Evolutionary conservation across 768 basidiomycete genomes (phyloP).

Genomic region (Termitomyces sp.): DNA sequence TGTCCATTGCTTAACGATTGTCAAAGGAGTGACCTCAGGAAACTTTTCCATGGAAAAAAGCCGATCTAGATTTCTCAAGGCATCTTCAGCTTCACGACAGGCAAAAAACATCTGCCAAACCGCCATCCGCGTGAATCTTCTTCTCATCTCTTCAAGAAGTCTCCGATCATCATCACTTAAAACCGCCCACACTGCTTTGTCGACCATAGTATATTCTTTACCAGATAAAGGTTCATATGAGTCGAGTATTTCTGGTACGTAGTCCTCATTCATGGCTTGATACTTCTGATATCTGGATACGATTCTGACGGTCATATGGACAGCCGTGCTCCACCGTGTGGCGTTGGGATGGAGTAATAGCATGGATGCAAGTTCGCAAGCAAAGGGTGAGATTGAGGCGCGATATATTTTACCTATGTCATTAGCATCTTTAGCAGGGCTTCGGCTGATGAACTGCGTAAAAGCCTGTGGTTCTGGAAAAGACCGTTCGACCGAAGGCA

Average conservation of each 20-base stretch:
- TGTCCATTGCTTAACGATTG: neutral
- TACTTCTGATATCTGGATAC: neutral
- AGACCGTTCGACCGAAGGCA: neutral
- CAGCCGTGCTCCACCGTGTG: neutral
- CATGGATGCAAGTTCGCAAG: slow-evolving; percentile 2
- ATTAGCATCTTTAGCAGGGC: neutral
- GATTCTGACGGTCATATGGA: neutral
- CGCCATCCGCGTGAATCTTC: neutral
- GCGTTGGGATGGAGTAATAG: slow-evolving; percentile 1
- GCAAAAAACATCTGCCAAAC: slow-evolving; percentile 7
- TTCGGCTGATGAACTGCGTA: neutral
- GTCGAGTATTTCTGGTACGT: neutral
- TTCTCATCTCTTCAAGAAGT: neutral
- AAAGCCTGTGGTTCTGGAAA: neutral
- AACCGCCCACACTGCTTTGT: neutral
- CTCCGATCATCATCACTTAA: neutral
- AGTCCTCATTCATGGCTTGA: neutral
- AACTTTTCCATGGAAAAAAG: neutral
- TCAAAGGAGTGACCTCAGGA: neutral
- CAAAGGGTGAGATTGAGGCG: neutral
- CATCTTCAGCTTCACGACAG: slow-evolving; percentile 1
- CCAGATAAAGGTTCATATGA: neutral
- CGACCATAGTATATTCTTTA: neutral
- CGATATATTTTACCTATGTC: neutral
- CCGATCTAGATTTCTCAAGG: neutral